Conservation (phyloP, 176 grass and related monocot genomes). For the Eragrostis curvula region DNA sequence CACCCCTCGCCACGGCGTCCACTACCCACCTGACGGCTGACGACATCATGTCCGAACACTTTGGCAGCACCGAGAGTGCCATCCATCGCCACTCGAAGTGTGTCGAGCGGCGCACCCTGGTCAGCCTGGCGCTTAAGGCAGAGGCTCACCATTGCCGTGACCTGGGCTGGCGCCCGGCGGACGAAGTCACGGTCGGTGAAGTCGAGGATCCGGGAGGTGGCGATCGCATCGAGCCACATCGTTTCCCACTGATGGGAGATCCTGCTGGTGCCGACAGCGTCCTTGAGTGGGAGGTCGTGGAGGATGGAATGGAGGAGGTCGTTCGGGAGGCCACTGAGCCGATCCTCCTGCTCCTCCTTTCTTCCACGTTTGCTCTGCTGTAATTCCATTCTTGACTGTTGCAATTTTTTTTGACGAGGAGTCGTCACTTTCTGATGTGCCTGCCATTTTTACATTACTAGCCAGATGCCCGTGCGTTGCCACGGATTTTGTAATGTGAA, state of each 20-base stretch:
- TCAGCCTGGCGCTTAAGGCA: constrained; percentile 48
- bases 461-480: no score
- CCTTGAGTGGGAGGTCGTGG: constrained; percentile 40
- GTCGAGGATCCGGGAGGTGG: constrained; percentile 13
- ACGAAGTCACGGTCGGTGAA: constrained; percentile 51
- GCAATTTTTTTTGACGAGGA: no score
- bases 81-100: constrained; percentile 39
- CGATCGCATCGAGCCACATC: constrained; percentile 38
- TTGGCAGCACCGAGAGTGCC: neutral
- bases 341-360: constrained; percentile 4
- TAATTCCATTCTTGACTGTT: neutral
- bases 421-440: no score
- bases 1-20: constrained; percentile 38
- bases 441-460: no score
- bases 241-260: constrained; percentile 45
- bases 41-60: constrained; percentile 27
- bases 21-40: constrained; percentile 51
- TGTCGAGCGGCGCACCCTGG: constrained; percentile 26
- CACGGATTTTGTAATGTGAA: no score
- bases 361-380: neutral
- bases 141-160: constrained; percentile 23
- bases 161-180: constrained; percentile 33
- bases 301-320: constrained; percentile 64
- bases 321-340: constrained; percentile 60
- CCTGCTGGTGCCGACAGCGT: constrained; percentile 51